phyloP scores from a whole-genome alignment of 257 asterid species.

The Solanum chiquidenum region DNA sequence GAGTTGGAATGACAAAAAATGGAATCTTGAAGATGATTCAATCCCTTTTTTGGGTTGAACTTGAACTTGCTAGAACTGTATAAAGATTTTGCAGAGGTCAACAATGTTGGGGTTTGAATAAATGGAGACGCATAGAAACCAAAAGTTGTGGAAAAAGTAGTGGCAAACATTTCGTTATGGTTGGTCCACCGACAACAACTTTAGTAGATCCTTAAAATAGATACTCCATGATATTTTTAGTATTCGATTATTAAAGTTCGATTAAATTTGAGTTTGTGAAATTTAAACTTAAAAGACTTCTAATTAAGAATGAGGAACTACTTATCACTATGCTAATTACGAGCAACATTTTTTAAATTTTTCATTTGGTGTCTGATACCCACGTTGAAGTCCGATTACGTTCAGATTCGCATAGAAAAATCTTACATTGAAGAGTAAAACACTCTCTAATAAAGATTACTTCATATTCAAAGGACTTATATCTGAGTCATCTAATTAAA shows the following conservation, averaged over 20 bases:
- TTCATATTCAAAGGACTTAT: fast-evolving
- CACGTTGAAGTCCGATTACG: fast-evolving
- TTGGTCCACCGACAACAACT: not conserved
- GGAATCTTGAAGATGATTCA: not conserved
- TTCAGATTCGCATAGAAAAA: fast-evolving
- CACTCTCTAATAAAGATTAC: fast-evolving
- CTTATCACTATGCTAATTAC: too few species aligned
- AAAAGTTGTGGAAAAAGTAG: not conserved
- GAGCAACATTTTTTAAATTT: not conserved
- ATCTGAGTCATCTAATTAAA: too few species aligned
- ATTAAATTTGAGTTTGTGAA: too few species aligned
- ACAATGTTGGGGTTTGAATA: not conserved
- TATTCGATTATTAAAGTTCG: fast-evolving
- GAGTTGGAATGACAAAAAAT: not conserved
- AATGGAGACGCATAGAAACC: not conserved
- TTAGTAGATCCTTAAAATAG: not conserved
- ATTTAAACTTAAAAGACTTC: too few species aligned
- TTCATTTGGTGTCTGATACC: fast-evolving
- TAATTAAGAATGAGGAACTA: too few species aligned
- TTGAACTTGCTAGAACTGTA: not conserved
- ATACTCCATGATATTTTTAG: too few species aligned
- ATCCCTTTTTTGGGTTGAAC: not conserved
- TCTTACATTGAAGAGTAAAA: not conserved
- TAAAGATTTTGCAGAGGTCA: not conserved
- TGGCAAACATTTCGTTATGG: not conserved